These are phyloP conservation scores for Candida suzukii DNA, from an alignment of 805 yeast species.

Conservation along the genomic window DNA sequence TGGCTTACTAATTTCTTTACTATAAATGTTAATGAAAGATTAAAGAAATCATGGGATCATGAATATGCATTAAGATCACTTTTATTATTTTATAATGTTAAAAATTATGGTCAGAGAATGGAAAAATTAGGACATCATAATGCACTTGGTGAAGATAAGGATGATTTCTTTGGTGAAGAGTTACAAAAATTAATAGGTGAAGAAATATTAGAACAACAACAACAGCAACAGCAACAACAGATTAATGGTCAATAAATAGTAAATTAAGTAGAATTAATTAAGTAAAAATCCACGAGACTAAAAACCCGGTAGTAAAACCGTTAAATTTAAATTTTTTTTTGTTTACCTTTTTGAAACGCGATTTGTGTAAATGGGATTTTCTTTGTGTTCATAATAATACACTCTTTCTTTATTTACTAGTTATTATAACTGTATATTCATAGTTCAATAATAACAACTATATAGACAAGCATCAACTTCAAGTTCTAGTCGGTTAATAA, in stretches of 20 bases:
- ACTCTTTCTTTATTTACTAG: too few relatives aligned
- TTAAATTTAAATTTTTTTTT: too few relatives aligned
- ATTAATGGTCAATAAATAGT: neutral
- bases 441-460: too few relatives aligned
- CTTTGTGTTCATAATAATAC: too few relatives aligned
- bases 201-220: conserved; percentile 2
- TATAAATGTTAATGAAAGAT: conserved; percentile 65
- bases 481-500: too few relatives aligned
- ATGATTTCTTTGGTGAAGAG: conserved; percentile 33
- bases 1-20: conserved; percentile 86
- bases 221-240: neutral
- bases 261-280: too few relatives aligned
- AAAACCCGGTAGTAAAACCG: too few relatives aligned
- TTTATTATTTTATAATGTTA: conserved; percentile 65
- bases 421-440: too few relatives aligned
- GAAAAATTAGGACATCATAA: conserved; percentile 43
- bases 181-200: conserved; percentile 20
- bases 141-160: conserved; percentile 23
- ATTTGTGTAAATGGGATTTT: too few relatives aligned
- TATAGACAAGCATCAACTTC: too few relatives aligned
- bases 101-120: conserved; percentile 49
- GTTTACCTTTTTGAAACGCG: conserved; percentile 2
- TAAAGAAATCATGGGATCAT: conserved; percentile 73
- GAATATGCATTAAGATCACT: conserved; percentile 79
- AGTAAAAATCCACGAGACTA: too few relatives aligned